These are phyloP conservation scores for Thermothielavioides terrestris DNA, from an alignment of 495 filamentous ascomycete genomes.

Conservation along the genomic window DNA sequence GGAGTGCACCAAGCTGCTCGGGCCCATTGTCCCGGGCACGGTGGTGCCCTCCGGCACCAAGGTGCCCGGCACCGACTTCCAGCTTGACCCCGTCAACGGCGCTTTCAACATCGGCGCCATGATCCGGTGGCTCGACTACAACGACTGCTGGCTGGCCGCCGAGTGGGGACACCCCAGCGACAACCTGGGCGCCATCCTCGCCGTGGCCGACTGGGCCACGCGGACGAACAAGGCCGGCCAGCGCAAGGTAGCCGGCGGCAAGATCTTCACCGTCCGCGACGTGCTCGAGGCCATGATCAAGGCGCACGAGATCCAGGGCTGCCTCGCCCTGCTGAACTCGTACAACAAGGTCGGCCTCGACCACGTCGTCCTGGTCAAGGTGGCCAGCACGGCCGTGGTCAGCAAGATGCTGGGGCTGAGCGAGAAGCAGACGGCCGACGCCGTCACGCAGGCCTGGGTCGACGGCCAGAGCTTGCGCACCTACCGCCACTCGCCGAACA, in stretches of 20 bases:
- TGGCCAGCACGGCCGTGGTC: conserved; percentile 89
- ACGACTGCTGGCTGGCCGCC: conserved; percentile 98
- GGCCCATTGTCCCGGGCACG: conserved; percentile 87
- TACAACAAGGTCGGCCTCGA: conserved; percentile 97
- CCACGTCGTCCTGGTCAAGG: conserved; percentile 96
- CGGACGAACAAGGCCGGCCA: conserved; percentile 87
- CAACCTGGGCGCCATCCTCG: conserved; percentile 57
- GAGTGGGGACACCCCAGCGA: conserved; percentile 89
- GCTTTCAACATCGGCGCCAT: conserved; percentile 98
- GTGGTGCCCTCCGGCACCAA: conserved; percentile 86
- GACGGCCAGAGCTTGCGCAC: conserved; percentile 94
- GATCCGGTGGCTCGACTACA: conserved; percentile 99
- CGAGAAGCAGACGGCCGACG: conserved; percentile 87
- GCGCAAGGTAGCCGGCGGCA: conserved; percentile 72
- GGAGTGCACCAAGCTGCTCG: conserved; percentile 89
- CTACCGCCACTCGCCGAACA: conserved; percentile 95
- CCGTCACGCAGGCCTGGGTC: conserved; percentile 93
- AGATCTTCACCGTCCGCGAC: conserved; percentile 76
- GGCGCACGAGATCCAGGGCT: conserved; percentile 98
- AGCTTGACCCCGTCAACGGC: conserved; percentile 88
- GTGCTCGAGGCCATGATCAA: conserved; percentile 98
- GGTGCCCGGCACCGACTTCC: conserved; percentile 86
- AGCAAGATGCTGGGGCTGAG: conserved; percentile 85
- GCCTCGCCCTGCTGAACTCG: conserved; percentile 91
- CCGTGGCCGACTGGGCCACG: conserved; percentile 94